These are phyloP conservation scores for Malus asiatica DNA, from an alignment of 306 rosid genomes.

Conservation along the genomic window DNA sequence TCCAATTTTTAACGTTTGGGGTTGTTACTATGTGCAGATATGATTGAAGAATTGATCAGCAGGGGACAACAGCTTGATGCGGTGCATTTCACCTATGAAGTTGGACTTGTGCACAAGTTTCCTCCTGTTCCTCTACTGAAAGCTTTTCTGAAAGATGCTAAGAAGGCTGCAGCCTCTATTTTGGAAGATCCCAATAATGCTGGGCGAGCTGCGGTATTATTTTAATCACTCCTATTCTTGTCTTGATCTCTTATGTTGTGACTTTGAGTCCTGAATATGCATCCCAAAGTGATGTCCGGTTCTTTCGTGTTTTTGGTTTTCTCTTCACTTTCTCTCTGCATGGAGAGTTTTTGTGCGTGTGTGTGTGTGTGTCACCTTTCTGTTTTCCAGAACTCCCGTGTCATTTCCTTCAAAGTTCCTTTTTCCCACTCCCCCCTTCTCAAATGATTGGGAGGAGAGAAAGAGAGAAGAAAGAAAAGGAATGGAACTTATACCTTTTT, in stretches of 20 bases:
- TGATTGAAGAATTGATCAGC: constrained; percentile 89
- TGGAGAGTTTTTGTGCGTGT: background rate
- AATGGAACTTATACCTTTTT: too few relatives aligned
- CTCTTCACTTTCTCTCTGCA: background rate
- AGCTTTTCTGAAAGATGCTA: constrained; percentile 88
- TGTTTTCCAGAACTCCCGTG: background rate
- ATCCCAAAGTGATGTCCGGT: background rate
- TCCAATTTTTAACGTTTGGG: background rate
- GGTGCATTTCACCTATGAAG: constrained; percentile 90
- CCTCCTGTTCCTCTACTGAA: constrained; percentile 87
- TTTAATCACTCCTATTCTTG: background rate
- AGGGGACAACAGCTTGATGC: constrained; percentile 99
- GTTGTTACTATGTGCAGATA: constrained; percentile 41
- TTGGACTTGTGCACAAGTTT: constrained; percentile 73
- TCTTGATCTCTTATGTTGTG: background rate
- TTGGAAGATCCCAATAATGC: constrained; percentile 79
- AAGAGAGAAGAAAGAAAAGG: background rate
- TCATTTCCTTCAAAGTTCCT: background rate
- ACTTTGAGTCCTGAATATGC: background rate
- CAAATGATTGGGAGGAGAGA: background rate
- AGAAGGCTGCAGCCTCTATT: constrained; percentile 87
- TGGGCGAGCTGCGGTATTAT: constrained; percentile 84
- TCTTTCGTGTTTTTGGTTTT: background rate
- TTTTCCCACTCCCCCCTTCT: background rate
- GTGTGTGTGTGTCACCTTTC: background rate